Base-by-base conservation (phyloP, 306 rosid genomes). In the Dryas drummondii region DNA sequence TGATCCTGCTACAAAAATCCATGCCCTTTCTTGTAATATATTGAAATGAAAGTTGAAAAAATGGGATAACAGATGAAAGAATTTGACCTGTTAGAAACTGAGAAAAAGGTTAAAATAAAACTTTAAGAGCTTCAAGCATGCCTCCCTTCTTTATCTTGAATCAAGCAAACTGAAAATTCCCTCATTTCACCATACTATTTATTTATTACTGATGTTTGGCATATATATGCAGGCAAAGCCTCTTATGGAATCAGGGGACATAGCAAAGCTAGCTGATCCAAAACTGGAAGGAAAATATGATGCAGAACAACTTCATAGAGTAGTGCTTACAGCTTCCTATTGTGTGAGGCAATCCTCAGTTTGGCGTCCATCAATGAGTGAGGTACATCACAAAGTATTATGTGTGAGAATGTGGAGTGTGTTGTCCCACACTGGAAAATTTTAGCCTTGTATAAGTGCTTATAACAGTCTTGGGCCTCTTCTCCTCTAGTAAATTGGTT, bases 361-460 rank as follows among this genome's bases (percentile, higher is more conserved):
- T 47, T 83, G 88, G 89, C 97, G 98, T 26, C 97, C 98, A 0
- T 75, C 90, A 5, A 90, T 90, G 93, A 87, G 84, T 40, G 96
- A 94, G 97, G 98, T 94, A 71, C 62, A 70, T 16, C 5, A 26
- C 48, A 32, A 1, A 32, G 37, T 32, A 32, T 32, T 32, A 32
- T 2, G 37, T 32, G 37, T 32, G 37, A 32, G 37, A 32, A 32
- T 32, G 37, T 32, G 37, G 42, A 55, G 11, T 52, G 5, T 49
- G 22, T 14, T 27, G 0, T 5, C 2, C n/a, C 50, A 8, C 1
- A 32, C 3, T 32, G 37, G 3, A 32, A 32, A 32, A 32, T 32
- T 32, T 32, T 32, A 32, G 37, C 37, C 37, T 32, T 32, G 37
- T 32, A 32, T 1, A 32, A 32, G 37, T 32, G 37, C 37, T 32